Base-by-base conservation (phyloP, 257 asterid species). In the Linaria vulgaris region DNA sequence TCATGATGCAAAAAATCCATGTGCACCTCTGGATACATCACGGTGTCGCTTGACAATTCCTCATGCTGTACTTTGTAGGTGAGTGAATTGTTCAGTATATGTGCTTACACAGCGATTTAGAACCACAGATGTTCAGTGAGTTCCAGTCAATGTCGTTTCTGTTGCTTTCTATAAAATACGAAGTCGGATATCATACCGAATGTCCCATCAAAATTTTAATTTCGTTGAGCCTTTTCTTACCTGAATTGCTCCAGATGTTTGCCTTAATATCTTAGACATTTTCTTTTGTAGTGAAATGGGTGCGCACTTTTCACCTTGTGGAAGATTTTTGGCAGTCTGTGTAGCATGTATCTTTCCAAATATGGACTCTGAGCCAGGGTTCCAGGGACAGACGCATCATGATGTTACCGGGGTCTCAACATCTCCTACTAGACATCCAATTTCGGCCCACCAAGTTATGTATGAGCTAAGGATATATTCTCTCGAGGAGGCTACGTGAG, bases 31-130 rank as follows among this genome's bases (percentile, higher is more conserved):
- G 63, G 94, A 87, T 67, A 48, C 86, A 58, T 85, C 75, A 54
- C 81, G 76, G 11, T 88, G 98, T 73, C 95, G 92, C 69, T 69
- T 91, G 70, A 82, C 81, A 5, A 91, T 91, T 61, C 96, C 95
- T 3, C 98, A 91, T 78, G 97, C 96, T 22, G 98, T 91, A 39
- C 98, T 91, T 62, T 91, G 98, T 69, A 91, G 99, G 99, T 89
- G 79, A 39, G 78, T 25, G n/a, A 37, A 4, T 0, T 27, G 21
- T 56, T 27, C 37, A 47, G 22, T 23, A 43, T 59, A 23, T 66
- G 21, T 37, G n/a, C 52, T 67, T 59, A n/a, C 30, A 46, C 41
- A 24, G 54, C 72, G 48, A 41, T 69, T 69, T 34, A 17, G 38
- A 38, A 57, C 19, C 31, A 46, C 52, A 13, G 39, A 64, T 17